These are phyloP conservation scores for Prunus persica DNA, from an alignment of 306 rosid species.

Conservation along the genomic window DNA sequence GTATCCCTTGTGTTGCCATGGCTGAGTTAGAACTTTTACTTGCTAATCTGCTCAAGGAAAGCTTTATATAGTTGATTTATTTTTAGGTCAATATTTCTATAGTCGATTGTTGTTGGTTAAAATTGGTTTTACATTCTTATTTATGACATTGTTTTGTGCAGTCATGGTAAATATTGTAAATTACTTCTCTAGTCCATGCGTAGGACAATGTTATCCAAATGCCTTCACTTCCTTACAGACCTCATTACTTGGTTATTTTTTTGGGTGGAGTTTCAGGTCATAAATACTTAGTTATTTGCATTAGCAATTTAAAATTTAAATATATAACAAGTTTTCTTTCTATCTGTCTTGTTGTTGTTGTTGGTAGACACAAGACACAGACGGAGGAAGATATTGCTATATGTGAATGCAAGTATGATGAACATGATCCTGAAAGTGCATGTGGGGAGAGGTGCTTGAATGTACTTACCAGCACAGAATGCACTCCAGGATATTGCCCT, in stretches of 20 bases:
- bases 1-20: not conserved
- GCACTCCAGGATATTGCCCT: slow-evolving; percentile 83
- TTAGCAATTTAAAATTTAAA: not conserved
- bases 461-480: slow-evolving; percentile 84
- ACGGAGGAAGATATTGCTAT: slow-evolving; percentile 85
- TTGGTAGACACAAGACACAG: slow-evolving; percentile 70
- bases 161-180: not conserved
- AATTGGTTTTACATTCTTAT: too few species aligned
- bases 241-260: not conserved
- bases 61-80: not conserved
- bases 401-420: slow-evolving; percentile 68
- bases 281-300: not conserved
- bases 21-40: not conserved
- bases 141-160: too few species aligned
- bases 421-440: slow-evolving; percentile 54
- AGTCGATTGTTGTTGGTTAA: not conserved
- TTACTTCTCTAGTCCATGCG: not conserved
- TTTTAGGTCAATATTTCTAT: not conserved
- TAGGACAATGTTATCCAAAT: not conserved
- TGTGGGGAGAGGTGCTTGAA: slow-evolving; percentile 92
- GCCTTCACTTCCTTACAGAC: not conserved
- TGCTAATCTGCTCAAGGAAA: not conserved
- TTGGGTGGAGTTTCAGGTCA: not conserved
- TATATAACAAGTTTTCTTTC: slow-evolving; percentile 1
- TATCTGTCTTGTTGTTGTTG: not conserved